Evolutionary conservation across 352 stramenopile species (phyloP).

Genomic region (Phytophthora macrochlamydospora): DNA sequence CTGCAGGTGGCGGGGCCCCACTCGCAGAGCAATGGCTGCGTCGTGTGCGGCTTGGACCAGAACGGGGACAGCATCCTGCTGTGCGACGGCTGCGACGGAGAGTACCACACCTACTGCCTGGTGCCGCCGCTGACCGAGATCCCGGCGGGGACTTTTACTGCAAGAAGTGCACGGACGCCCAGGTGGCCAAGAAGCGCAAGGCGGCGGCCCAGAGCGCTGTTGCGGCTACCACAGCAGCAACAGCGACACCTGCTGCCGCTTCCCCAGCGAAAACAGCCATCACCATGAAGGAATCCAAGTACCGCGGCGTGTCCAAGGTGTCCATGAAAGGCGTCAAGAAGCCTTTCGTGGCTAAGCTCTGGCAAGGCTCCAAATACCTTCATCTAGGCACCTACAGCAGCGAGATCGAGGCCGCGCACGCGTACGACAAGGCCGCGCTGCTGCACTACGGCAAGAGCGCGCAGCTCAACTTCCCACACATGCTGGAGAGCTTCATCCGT

Average conservation of each 20-base stretch:
- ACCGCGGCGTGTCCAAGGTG: slow-evolving; percentile 80
- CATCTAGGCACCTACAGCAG: slow-evolving; percentile 74
- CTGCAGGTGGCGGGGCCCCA: slow-evolving; percentile 29
- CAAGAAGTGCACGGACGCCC: slow-evolving; percentile 63
- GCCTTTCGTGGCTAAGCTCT: slow-evolving; percentile 78
- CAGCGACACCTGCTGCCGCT: neutral
- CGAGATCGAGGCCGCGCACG: slow-evolving; percentile 82
- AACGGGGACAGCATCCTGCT: slow-evolving; percentile 84
- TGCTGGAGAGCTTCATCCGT: slow-evolving; percentile 71
- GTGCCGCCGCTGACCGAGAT: slow-evolving; percentile 74
- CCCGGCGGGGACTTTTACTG: slow-evolving; percentile 84
- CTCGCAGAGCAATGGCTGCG: slow-evolving; percentile 56
- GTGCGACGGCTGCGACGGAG: slow-evolving; percentile 84
- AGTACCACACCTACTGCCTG: slow-evolving; percentile 89
- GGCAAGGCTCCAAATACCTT: slow-evolving; percentile 66
- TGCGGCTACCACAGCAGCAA: neutral
- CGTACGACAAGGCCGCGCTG: slow-evolving; percentile 80
- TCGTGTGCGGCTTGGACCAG: slow-evolving; percentile 72
- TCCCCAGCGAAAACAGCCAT: slow-evolving; percentile 20
- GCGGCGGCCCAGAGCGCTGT: slow-evolving; percentile 26
- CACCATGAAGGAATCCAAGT: slow-evolving; percentile 78
- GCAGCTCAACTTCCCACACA: slow-evolving; percentile 82
- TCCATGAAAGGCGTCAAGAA: slow-evolving; percentile 83
- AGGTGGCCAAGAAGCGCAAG: slow-evolving; percentile 49
- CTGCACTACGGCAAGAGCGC: slow-evolving; percentile 66